Base-by-base conservation (phyloP, 1,284 basidiomycete species). In the Macrocystidia cucumis region DNA sequence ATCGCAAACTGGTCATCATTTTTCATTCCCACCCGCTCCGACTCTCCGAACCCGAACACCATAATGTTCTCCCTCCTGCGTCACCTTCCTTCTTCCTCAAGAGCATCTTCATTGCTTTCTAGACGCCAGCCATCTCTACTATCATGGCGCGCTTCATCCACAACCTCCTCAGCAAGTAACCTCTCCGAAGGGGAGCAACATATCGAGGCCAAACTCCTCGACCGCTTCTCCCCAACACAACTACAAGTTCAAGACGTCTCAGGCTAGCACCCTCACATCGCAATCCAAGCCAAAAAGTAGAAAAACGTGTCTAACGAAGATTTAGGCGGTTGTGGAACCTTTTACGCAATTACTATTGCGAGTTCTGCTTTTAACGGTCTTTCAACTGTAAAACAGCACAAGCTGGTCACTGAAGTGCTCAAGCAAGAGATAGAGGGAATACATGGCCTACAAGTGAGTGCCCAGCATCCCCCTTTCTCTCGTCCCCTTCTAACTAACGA, bases 341-440 rank as follows among this genome's bases (percentile, higher is more conserved):
- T 98, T 62, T 99, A 96, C 54, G 88, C 91, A 25, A 96, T 99
- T 45, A 72, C 78, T 24, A 86, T 99, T 42, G 77, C 85, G 3
- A 91, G 89, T 39, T 62, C 78, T 12, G 72, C 72, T 2, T 98
- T 99, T 72, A 81, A 85, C 45, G 95, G 86, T 9, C 59, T 98
- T 22, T 61, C 87, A 0, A 87, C 80, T 22, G 77, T 98, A 44
- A 96, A 97, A 65, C 95, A 98, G 57, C 95, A 99, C 62, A 77
- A 82, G 44, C 64, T 98, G 29, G 91, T 99, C 35, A 96, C 90
- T 20, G 73, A 88, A 44, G 73, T 78, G 13, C 62, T 99, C 44
- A 93, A 95, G 61, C 69, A 86, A 48, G 92, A 97, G 55, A 93
- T 99, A 40, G 74, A 78, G 49, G 82, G 74, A 14, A 95, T 98